Evolutionary conservation across 2,329 filamentous ascomycete genomes (phyloP), one percentile per base, ranked within the genome.

Genomic region (Rhinocladiella similis): DNA sequence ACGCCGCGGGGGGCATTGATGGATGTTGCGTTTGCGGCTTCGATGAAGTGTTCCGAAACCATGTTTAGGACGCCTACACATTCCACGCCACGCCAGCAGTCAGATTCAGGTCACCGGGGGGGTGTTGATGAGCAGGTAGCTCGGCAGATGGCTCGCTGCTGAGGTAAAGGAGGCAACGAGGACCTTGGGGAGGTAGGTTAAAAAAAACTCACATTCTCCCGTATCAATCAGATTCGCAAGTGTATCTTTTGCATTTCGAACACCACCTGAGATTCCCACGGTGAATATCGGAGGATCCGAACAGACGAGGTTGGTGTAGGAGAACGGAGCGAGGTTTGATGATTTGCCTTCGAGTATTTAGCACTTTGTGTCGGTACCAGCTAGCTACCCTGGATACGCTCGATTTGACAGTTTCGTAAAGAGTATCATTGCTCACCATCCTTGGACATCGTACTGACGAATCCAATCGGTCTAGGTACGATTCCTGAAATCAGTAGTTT

Each of bases 231-330:
- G 75, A 70, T 96, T 94, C 65, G 78, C 80, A 50, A 95, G 76
- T 35, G 87, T 86, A 71, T 96, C 91, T 73, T 96, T 96, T 18
- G 87, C 83, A 3, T 75, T 71, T n/a, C 79, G 75, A 53, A 79
- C 73, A 1, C 80, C 78, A 1, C 80, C 82, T 0, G 80, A 75
- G 54, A 85, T 83, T 0, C 84, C 83, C 6, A 87, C 75, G 9
- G 83, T 81, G 72, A 96, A 94, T 36, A 95, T 77, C 0, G 92
- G 91, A 5, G 92, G 92, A 69, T 96, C 92, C 70, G 93, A 89
- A 70, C 84, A 84, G 61, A 96, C 79, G 59, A 96, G 73, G 70
- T 90, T 87, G 72, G 91, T 91, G 76, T 93, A 96, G 68, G 83
- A 88, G 72, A 94, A 96, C 0, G 91, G 91, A 0, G 91, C 90